These are phyloP conservation scores for Eutrema yunnanense DNA, from an alignment of 345 rosid species.

Conservation along the genomic window DNA sequence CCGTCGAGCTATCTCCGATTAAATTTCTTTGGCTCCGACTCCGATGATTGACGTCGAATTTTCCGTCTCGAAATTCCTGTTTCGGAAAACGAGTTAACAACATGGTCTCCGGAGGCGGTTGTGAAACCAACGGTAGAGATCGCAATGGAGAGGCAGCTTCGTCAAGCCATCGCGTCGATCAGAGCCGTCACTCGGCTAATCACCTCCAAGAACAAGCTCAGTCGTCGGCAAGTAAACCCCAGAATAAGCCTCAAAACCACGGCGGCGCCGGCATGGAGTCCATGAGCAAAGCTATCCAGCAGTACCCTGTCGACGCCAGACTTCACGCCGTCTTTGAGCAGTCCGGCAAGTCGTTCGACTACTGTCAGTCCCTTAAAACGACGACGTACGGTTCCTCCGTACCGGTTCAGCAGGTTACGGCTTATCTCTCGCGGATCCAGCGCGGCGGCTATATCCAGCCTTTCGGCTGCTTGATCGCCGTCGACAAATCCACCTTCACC, in stretches of 20 bases:
- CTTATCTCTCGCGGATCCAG: constrained; percentile 76
- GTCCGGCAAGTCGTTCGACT: constrained; percentile 79
- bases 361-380: constrained; percentile 60
- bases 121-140: not conserved
- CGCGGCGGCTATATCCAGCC: constrained; percentile 93
- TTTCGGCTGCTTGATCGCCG: constrained; percentile 78
- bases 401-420: constrained; percentile 79
- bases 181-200: not conserved
- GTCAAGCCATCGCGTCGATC: not conserved
- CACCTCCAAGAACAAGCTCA: constrained; percentile 22
- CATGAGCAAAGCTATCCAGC: constrained; percentile 78
- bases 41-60: not conserved
- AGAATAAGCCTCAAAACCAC: not conserved
- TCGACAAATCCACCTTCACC: constrained; percentile 57
- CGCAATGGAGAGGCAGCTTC: constrained; percentile 3
- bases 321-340: constrained; percentile 88
- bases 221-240: constrained; percentile 42
- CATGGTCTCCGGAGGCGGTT: constrained; percentile 1
- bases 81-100: not conserved
- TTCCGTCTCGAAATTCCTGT: not conserved
- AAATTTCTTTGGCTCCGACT: not conserved
- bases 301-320: constrained; percentile 84
- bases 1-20: no score
- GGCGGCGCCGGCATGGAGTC: constrained; percentile 34
- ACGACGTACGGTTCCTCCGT: constrained; percentile 39